phyloP scores from a whole-genome alignment of 2,329 filamentous ascomycete species.

The Fusarium graminum region DNA sequence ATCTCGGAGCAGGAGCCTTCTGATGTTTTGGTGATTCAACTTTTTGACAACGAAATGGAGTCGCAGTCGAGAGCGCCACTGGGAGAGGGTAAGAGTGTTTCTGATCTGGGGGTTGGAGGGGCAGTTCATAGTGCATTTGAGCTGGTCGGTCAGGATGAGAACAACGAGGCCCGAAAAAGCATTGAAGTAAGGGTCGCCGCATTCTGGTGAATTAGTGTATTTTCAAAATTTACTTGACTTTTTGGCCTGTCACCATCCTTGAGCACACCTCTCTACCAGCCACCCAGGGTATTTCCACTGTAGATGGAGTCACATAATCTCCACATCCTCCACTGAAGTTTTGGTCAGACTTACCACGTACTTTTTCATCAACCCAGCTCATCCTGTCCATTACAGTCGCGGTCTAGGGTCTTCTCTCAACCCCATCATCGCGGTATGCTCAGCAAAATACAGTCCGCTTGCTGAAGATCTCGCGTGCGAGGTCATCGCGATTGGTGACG shows the following conservation, averaged over 20 bases:
- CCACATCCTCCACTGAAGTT: neutral
- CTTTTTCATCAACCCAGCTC: conserved; percentile 13
- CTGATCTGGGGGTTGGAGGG: conserved; percentile 11
- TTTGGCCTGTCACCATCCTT: too few species aligned
- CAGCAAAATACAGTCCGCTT: neutral
- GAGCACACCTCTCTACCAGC: too few species aligned
- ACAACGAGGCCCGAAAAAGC: conserved; percentile 1
- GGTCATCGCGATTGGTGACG: neutral
- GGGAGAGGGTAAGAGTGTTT: neutral
- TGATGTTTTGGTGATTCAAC: conserved; percentile 9
- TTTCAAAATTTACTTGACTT: too few species aligned
- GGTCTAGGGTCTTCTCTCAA: neutral
- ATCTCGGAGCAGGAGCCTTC: conserved; percentile 12
- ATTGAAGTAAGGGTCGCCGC: conserved; percentile 12
- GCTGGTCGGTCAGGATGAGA: conserved; percentile 1
- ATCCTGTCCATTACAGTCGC: neutral
- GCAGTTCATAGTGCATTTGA: conserved; percentile 19
- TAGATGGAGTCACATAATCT: too few species aligned
- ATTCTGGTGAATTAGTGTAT: conserved; percentile 15
- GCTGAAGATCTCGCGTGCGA: neutral
- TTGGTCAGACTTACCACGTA: neutral
- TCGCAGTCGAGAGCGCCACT: neutral
- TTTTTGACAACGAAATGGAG: conserved; percentile 17
- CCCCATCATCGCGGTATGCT: neutral
- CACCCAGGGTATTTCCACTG: too few species aligned